Percentiles rank a stretch among this genome's conserved stretches.
Conservation (phyloP, 345 rosid genomes). For the Mercurialis annua region DNA sequence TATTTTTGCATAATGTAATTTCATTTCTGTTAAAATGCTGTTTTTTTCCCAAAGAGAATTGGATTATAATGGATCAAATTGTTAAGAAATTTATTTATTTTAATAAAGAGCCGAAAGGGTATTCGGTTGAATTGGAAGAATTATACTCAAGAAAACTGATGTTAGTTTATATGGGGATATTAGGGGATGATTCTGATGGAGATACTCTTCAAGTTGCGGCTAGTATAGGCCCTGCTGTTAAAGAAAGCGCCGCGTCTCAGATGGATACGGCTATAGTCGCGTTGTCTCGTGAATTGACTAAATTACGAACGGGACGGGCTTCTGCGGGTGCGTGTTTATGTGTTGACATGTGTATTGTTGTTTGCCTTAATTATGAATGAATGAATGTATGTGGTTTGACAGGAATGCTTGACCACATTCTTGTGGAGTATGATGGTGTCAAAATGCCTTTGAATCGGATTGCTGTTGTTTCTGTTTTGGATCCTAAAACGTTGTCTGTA, state of each 20-base stretch:
- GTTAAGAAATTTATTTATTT: too few relatives aligned
- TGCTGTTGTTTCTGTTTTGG: slow-evolving; percentile 87
- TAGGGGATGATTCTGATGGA: slow-evolving; percentile 68
- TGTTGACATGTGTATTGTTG: background rate
- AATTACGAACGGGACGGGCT: slow-evolving; percentile 87
- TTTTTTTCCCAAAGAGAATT: too few relatives aligned
- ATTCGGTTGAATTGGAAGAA: background rate
- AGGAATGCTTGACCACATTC: slow-evolving; percentile 96
- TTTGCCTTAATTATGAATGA: slow-evolving; percentile 14
- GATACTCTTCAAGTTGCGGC: slow-evolving; percentile 44
- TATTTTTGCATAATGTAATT: too few relatives aligned
- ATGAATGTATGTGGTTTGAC: slow-evolving; percentile 18
- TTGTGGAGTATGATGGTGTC: slow-evolving; percentile 69
- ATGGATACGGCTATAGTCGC: slow-evolving; percentile 93
- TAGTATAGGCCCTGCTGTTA: slow-evolving; percentile 69
- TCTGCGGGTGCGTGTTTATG: slow-evolving; percentile 49
- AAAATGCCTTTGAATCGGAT: slow-evolving; percentile 79
- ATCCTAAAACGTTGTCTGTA: slow-evolving; percentile 76
- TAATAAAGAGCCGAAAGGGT: too few relatives aligned
- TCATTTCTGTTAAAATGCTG: background rate
- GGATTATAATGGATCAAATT: too few relatives aligned
- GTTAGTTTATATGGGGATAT: too few relatives aligned
- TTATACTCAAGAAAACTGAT: too few relatives aligned
- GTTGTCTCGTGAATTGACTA: slow-evolving; percentile 65
- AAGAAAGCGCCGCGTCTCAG: slow-evolving; percentile 58